Evolutionary conservation across 2,329 filamentous ascomycete genomes (phyloP).

Genomic region (Ceratocystis albifundus): DNA sequence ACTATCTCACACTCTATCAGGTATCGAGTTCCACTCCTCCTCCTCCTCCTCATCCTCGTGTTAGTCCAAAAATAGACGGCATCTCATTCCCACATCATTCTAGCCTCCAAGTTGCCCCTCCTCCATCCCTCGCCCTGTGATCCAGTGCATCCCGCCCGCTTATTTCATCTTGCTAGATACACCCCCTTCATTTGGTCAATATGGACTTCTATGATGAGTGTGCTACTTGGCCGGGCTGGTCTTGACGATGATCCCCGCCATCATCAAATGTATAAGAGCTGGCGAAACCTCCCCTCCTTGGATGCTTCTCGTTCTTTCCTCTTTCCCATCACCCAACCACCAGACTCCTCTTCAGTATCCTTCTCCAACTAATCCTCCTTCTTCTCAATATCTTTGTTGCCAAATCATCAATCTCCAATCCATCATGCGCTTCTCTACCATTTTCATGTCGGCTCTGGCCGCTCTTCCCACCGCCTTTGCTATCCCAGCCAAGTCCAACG

Average conservation of each 20-base stretch:
- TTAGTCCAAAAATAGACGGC: constrained; percentile 1
- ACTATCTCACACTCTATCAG: background rate
- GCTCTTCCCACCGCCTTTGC: constrained; percentile 25
- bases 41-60: too few species aligned
- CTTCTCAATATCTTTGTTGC: background rate
- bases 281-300: background rate
- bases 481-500: constrained; percentile 11
- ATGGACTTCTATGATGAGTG: background rate
- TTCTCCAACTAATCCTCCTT: background rate
- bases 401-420: background rate
- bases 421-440: constrained; percentile 27
- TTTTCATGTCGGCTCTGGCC: constrained; percentile 25
- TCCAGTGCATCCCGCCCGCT: background rate
- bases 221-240: background rate
- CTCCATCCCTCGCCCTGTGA: background rate
- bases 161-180: background rate
- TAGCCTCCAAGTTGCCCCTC: background rate
- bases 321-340: background rate
- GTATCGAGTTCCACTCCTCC: background rate
- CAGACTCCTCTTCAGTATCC: background rate
- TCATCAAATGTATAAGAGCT: background rate
- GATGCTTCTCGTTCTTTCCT: background rate
- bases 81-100: background rate
- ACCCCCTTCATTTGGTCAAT: background rate
- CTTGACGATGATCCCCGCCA: background rate